Conservation (phyloP, 345 rosid species). For the Kernera saxatilis region DNA sequence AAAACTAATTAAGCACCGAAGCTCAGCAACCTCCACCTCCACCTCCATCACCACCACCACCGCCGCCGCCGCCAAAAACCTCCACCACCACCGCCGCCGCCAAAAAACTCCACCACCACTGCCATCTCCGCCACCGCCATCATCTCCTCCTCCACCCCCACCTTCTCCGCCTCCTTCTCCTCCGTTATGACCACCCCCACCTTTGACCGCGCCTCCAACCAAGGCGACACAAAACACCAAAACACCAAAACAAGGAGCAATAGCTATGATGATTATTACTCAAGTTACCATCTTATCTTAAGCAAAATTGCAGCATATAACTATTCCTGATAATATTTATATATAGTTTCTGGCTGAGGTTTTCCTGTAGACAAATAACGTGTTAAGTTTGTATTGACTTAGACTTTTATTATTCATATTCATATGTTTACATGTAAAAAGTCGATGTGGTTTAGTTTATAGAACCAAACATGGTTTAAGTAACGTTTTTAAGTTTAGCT, state of each 20-base stretch:
- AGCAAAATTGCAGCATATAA: neutral
- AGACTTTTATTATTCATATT: no score
- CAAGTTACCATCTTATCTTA: conserved; percentile 21
- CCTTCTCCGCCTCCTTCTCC: neutral
- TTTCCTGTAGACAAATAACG: neutral
- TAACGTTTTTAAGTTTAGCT: no score
- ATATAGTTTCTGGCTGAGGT: neutral
- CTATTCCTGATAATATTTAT: neutral
- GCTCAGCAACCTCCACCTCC: conserved; percentile 9
- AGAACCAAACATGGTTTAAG: no score
- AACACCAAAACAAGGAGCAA: conserved; percentile 2
- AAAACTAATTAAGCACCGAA: neutral
- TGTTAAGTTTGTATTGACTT: conserved; percentile 9
- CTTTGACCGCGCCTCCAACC: neutral
- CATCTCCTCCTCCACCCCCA: neutral
- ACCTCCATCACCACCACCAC: neutral
- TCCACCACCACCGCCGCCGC: neutral
- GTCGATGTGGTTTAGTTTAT: no score
- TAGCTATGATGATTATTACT: conserved; percentile 3
- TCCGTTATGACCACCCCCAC: neutral
- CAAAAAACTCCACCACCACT: neutral
- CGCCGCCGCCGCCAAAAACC: neutral
- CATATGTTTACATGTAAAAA: no score
- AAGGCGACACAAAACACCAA: neutral
- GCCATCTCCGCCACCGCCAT: neutral